phyloP scores from a whole-genome alignment of 306 rosid species.

The Gleditsia sinensis region DNA sequence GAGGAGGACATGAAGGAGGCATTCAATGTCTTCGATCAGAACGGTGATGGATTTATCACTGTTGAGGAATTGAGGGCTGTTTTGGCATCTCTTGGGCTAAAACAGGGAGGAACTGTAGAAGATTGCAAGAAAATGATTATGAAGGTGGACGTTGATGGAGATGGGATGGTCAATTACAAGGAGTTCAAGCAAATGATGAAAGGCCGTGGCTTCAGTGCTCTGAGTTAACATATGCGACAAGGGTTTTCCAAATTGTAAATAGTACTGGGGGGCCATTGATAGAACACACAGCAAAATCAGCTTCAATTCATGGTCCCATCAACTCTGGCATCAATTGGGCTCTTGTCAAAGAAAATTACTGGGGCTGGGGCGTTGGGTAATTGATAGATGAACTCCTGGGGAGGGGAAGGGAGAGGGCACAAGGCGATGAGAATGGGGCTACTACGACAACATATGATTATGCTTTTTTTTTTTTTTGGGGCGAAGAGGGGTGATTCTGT shows the following conservation, averaged over 20 bases:
- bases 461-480: neutral
- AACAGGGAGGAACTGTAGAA: conserved; percentile 74
- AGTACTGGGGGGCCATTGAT: too few species aligned
- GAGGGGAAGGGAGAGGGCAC: too few species aligned
- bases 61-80: conserved; percentile 80
- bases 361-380: too few species aligned
- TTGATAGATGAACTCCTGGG: too few species aligned
- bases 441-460: too few species aligned
- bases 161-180: conserved; percentile 74
- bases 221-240: conserved; percentile 3
- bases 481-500: conserved; percentile 12
- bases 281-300: too few species aligned
- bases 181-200: conserved; percentile 96
- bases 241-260: neutral
- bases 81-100: conserved; percentile 67
- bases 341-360: too few species aligned
- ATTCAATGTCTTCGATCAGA: conserved; percentile 79
- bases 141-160: conserved; percentile 87
- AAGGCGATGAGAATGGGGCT: too few species aligned
- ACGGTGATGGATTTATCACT: conserved; percentile 82
- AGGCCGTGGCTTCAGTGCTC: conserved; percentile 68
- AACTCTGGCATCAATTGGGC: too few species aligned
- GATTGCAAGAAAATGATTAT: conserved; percentile 86
- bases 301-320: too few species aligned
- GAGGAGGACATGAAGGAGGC: conserved; percentile 89